Evolutionary conservation across 345 rosid genomes (phyloP).

Genomic region (Erucastrum elatum): DNA sequence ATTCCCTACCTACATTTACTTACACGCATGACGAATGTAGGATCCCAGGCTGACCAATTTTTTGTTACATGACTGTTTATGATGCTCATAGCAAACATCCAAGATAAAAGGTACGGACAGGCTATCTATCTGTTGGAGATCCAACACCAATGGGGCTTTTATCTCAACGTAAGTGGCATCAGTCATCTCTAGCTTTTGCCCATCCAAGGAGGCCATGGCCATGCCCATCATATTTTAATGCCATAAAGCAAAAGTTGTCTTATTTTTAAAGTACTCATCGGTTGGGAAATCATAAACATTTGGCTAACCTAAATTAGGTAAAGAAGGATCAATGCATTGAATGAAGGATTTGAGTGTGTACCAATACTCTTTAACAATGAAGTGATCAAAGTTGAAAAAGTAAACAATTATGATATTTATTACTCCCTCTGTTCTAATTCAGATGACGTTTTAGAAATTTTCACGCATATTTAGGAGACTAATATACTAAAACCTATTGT

Average conservation of each 20-base stretch:
- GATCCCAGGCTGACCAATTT: background rate
- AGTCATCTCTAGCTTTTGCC: constrained; percentile 26
- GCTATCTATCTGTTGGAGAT: background rate
- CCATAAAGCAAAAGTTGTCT: background rate
- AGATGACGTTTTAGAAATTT: too few species aligned
- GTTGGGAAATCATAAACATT: background rate
- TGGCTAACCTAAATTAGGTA: background rate
- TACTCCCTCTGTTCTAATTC: too few species aligned
- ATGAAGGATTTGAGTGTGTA: background rate
- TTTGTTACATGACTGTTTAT: background rate
- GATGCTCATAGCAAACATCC: too few species aligned
- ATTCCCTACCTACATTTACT: background rate
- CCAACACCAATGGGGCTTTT: constrained; percentile 19
- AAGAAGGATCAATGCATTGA: constrained; percentile 8
- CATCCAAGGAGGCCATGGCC: constrained; percentile 31
- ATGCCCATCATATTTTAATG: background rate
- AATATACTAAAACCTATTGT: too few species aligned
- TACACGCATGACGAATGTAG: background rate
- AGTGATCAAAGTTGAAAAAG: background rate
- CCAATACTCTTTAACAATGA: background rate
- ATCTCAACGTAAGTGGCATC: constrained; percentile 32
- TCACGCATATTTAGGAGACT: too few species aligned
- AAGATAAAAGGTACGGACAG: too few species aligned
- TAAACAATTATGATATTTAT: too few species aligned
- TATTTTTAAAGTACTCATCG: background rate